Evolutionary conservation across 2,329 filamentous ascomycete species (phyloP).

Genomic region (Nemania sp.): DNA sequence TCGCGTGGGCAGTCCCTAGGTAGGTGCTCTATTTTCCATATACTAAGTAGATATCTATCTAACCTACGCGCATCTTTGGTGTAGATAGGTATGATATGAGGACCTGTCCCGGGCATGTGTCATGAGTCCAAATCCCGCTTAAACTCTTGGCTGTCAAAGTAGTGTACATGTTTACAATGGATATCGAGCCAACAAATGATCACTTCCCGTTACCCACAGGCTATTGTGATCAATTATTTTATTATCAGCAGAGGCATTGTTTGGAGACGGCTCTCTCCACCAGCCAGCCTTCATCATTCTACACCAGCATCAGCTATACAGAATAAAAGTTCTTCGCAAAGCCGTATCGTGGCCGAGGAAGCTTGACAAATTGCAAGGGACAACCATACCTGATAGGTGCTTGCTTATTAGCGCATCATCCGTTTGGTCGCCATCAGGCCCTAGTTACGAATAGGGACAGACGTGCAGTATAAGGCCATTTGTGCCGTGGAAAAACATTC

Average conservation of each 20-base stretch:
- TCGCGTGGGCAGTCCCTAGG: background rate
- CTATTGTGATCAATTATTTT: slow-evolving; percentile 12
- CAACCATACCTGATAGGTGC: background rate
- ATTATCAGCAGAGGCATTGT: background rate
- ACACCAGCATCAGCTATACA: background rate
- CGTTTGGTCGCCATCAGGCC: background rate
- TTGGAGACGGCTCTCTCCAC: slow-evolving; percentile 3
- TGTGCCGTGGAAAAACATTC: slow-evolving; percentile 3
- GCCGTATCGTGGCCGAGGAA: background rate
- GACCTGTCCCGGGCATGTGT: background rate
- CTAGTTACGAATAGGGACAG: slow-evolving; percentile 3
- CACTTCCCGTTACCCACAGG: slow-evolving; percentile 15
- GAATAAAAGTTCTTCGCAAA: background rate
- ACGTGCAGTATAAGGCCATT: slow-evolving; percentile 1
- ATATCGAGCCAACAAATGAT: slow-evolving; percentile 8
- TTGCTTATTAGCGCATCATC: slow-evolving; percentile 3
- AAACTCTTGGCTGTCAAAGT: slow-evolving; percentile 9
- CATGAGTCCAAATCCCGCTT: slow-evolving; percentile 19
- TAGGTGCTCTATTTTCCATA: slow-evolving; percentile 3
- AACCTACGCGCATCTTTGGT: background rate
- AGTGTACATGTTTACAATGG: background rate
- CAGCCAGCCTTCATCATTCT: slow-evolving; percentile 1
- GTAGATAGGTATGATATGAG: background rate
- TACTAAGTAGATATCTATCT: too few species aligned
- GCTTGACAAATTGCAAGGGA: slow-evolving; percentile 9